Conservation (phyloP, 2,329 filamentous ascomycete genomes). For the Sporothrix sp. region DNA sequence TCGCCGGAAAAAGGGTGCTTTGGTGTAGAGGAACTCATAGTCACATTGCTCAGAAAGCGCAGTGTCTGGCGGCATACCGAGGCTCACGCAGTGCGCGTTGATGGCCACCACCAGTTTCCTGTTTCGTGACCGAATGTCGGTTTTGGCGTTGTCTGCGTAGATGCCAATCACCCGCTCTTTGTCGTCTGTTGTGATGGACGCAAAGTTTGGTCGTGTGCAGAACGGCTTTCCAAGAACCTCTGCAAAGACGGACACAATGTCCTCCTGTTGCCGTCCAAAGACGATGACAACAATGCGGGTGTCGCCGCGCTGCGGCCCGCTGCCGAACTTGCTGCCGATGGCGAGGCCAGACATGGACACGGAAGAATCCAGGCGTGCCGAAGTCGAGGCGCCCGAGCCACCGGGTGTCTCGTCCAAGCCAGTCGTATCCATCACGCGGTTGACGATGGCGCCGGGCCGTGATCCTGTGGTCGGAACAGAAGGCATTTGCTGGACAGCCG, state of each 20-base stretch:
- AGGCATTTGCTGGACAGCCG: constrained; percentile 22
- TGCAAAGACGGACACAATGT: constrained; percentile 64
- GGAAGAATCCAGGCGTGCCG: constrained; percentile 20
- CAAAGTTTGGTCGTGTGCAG: constrained; percentile 47
- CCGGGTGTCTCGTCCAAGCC: constrained; percentile 7
- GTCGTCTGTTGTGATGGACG: constrained; percentile 43
- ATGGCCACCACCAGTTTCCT: constrained; percentile 55
- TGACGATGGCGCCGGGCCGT: background rate
- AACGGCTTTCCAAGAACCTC: constrained; percentile 70
- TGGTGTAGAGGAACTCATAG: constrained; percentile 79
- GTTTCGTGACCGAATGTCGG: constrained; percentile 49
- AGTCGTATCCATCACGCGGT: constrained; percentile 2
- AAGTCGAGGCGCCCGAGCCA: constrained; percentile 4
- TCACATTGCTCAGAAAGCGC: constrained; percentile 60
- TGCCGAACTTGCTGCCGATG: constrained; percentile 34
- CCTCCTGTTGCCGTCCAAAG: constrained; percentile 61
- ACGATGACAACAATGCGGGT: constrained; percentile 55
- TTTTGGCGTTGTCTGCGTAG: constrained; percentile 44
- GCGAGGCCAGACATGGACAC: constrained; percentile 18
- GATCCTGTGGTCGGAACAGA: constrained; percentile 11
- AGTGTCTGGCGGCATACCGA: constrained; percentile 58
- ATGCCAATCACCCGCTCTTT: constrained; percentile 61
- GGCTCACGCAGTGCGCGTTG: constrained; percentile 66
- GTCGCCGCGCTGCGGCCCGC: constrained; percentile 42
- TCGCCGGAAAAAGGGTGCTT: constrained; percentile 59